Evolutionary conservation across 257 asterid species (phyloP).

Genomic region (Plantago elongata): DNA sequence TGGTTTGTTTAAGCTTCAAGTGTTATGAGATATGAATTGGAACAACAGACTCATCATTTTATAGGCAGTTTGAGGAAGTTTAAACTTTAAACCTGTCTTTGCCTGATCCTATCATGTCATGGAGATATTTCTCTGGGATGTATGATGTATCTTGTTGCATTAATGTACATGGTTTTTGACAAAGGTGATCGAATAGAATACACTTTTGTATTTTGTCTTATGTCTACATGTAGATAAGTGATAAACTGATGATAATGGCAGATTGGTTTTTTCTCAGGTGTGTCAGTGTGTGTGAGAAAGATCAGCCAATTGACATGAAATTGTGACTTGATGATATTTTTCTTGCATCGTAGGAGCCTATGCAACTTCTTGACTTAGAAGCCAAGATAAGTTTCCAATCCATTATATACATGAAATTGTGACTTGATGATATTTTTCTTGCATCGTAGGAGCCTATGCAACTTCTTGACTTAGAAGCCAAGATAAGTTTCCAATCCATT

Average conservation of each 20-base stretch:
- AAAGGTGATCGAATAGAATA: too few relatives aligned
- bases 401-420: too few relatives aligned
- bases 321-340: not conserved
- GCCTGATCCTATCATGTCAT: not conserved
- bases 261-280: not conserved
- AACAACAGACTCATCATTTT: not conserved
- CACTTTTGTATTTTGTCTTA: too few relatives aligned
- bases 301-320: not conserved
- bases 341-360: not conserved
- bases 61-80: conserved; percentile 3
- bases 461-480: not conserved
- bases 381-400: not conserved
- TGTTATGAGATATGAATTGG: not conserved
- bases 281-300: not conserved
- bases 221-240: too few relatives aligned
- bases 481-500: not conserved
- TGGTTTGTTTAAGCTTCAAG: not conserved
- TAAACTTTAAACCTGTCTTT: too few relatives aligned
- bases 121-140: not conserved
- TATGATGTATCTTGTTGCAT: too few relatives aligned
- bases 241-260: not conserved
- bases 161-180: too few relatives aligned
- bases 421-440: not conserved
- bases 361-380: not conserved
- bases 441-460: not conserved